Percentiles rank a stretch among this genome's conserved stretches.
phyloP scores from a whole-genome alignment of 768 basidiomycete genomes.

The Lactifluus piperatus region DNA sequence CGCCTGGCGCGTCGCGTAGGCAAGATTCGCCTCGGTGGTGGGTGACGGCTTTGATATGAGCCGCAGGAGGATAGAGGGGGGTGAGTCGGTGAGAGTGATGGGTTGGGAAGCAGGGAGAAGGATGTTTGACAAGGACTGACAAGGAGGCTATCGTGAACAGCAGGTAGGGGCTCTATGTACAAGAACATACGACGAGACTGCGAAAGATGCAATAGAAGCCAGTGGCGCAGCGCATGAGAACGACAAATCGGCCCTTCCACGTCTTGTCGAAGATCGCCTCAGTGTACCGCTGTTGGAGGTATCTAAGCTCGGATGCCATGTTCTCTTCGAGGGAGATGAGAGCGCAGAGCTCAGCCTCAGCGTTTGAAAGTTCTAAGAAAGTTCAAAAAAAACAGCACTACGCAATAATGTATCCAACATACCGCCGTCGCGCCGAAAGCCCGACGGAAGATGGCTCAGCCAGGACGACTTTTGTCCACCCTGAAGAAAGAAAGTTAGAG shows the following conservation, averaged over 20 bases:
- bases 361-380: conserved; percentile 19
- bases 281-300: conserved; percentile 8
- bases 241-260: conserved; percentile 13
- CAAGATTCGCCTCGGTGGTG: conserved; percentile 26
- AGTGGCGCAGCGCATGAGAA: conserved; percentile 11
- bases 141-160: not conserved
- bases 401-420: not conserved
- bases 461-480: conserved; percentile 27
- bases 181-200: conserved; percentile 27
- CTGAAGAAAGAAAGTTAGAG: conserved; percentile 9
- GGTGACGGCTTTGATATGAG: conserved; percentile 24
- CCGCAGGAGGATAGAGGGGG: conserved; percentile 33
- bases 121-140: conserved; percentile 45
- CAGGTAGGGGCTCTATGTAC: not conserved
- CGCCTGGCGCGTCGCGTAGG: conserved; percentile 41
- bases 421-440: conserved; percentile 40
- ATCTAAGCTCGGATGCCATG: conserved; percentile 9
- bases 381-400: not conserved
- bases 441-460: conserved; percentile 42
- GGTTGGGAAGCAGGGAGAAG: conserved; percentile 29
- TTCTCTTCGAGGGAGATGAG: conserved; percentile 17
- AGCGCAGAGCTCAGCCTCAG: conserved; percentile 13
- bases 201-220: conserved; percentile 25
- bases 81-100: conserved; percentile 21
- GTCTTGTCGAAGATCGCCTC: conserved; percentile 13